These are phyloP conservation scores for Alternaria viburni DNA, from an alignment of 2,329 filamentous ascomycete species.

Conservation along the genomic window DNA sequence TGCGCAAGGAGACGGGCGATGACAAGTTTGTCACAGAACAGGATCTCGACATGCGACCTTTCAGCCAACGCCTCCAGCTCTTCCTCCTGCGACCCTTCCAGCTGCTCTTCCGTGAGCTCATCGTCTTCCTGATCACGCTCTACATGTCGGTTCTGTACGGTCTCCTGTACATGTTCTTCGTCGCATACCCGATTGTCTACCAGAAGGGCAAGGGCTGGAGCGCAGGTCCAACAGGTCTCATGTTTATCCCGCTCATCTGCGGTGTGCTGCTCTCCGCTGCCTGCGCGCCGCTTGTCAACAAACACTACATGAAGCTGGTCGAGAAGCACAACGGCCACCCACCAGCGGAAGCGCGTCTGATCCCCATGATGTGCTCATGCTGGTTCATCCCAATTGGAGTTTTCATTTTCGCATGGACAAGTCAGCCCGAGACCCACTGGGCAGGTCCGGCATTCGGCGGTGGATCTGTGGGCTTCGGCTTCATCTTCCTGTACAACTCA, in stretches of 20 bases:
- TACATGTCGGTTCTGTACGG: constrained; percentile 87
- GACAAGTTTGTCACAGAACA: constrained; percentile 75
- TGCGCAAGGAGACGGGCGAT: constrained; percentile 73
- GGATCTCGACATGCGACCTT: constrained; percentile 75
- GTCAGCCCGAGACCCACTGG: constrained; percentile 71
- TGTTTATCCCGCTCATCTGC: constrained; percentile 84
- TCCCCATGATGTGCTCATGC: constrained; percentile 69
- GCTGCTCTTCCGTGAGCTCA: constrained; percentile 81
- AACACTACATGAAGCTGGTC: constrained; percentile 73
- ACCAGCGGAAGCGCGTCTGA: constrained; percentile 77
- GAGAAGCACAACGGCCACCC: constrained; percentile 72
- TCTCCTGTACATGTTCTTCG: constrained; percentile 71
- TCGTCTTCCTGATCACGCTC: constrained; percentile 81
- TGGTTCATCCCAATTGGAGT: constrained; percentile 69
- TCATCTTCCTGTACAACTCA: constrained; percentile 83
- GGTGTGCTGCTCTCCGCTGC: constrained; percentile 72
- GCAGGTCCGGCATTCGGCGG: constrained; percentile 75
- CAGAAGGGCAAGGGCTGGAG: constrained; percentile 80
- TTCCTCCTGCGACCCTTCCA: constrained; percentile 86
- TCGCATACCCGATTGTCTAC: constrained; percentile 71
- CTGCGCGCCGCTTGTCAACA: constrained; percentile 77
- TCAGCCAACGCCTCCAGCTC: constrained; percentile 71
- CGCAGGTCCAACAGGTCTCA: constrained; percentile 75
- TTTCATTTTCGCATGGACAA: constrained; percentile 74
- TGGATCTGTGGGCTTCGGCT: constrained; percentile 72